Percentiles rank a stretch among this genome's conserved stretches.
Conservation (phyloP, 495 filamentous ascomycete genomes). For the Penicillium cosmopolitanum region DNA sequence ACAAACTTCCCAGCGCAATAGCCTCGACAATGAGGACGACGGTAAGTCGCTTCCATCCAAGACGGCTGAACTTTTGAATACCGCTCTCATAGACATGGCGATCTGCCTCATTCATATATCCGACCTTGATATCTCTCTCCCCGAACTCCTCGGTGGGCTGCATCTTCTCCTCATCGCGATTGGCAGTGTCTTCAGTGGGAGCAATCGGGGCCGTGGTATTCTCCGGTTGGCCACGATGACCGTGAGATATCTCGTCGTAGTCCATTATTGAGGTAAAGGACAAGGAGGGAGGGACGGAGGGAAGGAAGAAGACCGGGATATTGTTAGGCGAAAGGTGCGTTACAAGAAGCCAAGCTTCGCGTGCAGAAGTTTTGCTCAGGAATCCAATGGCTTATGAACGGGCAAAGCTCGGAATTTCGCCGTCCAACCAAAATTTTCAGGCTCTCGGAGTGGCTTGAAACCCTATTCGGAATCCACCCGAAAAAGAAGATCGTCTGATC, state of each 20-base stretch:
- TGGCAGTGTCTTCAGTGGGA: not conserved
- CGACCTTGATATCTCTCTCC: slow-evolving; percentile 20
- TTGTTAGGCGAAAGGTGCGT: not conserved
- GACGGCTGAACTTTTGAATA: slow-evolving; percentile 20
- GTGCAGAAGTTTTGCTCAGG: slow-evolving; percentile 6
- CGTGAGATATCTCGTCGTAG: slow-evolving; percentile 14
- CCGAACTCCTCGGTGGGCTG: slow-evolving; percentile 17
- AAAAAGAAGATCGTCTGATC: slow-evolving; percentile 2
- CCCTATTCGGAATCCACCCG: slow-evolving; percentile 8
- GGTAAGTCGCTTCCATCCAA: slow-evolving; percentile 21
- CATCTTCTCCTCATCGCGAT: slow-evolving; percentile 13
- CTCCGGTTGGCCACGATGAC: slow-evolving; percentile 6
- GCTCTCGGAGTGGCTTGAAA: not conserved
- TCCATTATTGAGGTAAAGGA: slow-evolving; percentile 7
- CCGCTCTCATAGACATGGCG: slow-evolving; percentile 15
- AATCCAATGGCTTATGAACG: slow-evolving; percentile 13
- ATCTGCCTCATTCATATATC: slow-evolving; percentile 29
- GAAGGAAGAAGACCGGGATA: not conserved
- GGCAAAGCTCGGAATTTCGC: slow-evolving; percentile 9
- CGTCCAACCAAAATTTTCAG: slow-evolving; percentile 4
- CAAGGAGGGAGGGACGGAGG: not conserved
- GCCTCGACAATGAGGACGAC: slow-evolving; percentile 59
- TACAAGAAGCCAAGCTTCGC: not conserved
- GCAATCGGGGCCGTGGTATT: not conserved
- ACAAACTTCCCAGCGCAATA: slow-evolving; percentile 61